Conservation (phyloP, 345 rosid species). For the Salix exigua region DNA sequence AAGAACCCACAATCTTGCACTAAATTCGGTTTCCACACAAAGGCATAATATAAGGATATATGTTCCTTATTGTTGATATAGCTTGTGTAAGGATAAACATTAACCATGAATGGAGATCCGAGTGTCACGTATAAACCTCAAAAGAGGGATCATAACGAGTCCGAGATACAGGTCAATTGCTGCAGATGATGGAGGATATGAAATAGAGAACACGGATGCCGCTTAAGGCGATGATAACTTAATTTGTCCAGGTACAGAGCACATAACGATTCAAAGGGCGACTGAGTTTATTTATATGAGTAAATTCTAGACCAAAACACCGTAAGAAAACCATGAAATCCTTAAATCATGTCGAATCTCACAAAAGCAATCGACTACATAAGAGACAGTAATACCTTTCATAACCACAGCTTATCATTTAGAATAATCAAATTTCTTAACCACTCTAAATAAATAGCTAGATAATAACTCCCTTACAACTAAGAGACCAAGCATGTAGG, state of each 20-base stretch:
- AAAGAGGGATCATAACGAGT: constrained; percentile 16
- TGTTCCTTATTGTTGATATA: constrained; percentile 9
- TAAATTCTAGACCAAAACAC: no score
- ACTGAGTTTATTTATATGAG: no score
- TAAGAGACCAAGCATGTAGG: no score
- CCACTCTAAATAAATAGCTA: no score
- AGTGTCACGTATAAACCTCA: constrained; percentile 22
- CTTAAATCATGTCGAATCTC: no score
- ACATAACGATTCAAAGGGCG: no score
- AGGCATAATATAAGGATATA: constrained; percentile 16
- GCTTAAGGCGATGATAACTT: constrained; percentile 36
- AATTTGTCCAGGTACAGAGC: not conserved
- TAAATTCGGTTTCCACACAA: constrained; percentile 10
- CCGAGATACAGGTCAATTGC: constrained; percentile 26
- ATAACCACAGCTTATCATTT: no score
- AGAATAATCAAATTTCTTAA: no score
- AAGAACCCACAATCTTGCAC: constrained; percentile 11
- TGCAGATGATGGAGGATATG: constrained; percentile 39
- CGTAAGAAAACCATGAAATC: no score
- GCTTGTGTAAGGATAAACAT: constrained; percentile 29
- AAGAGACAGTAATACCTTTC: no score
- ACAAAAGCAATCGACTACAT: no score
- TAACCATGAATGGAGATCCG: constrained; percentile 34
- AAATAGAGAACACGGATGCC: constrained; percentile 29
- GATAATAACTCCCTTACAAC: no score